phyloP scores from a whole-genome alignment of 352 stramenopile species.

The Globisporangium spinosum region DNA sequence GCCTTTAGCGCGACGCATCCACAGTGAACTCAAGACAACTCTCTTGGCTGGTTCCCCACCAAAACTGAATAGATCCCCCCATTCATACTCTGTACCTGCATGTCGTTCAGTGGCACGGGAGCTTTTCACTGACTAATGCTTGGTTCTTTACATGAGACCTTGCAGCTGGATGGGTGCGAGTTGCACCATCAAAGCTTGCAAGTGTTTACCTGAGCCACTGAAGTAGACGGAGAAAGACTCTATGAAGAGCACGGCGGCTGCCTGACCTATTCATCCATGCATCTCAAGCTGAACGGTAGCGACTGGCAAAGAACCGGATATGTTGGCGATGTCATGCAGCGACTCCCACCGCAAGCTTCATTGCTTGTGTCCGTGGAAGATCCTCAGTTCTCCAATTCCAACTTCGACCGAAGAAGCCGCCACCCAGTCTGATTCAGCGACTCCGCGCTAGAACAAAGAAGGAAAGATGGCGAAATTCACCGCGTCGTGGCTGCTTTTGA shows the following conservation, averaged over 20 bases:
- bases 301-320: background rate
- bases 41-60: background rate
- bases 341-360: background rate
- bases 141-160: conserved; percentile 9
- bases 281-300: background rate
- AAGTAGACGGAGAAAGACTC: background rate
- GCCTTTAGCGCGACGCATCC: background rate
- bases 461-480: conserved; percentile 1
- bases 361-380: background rate
- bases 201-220: background rate
- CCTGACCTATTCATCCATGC: background rate
- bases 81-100: no score
- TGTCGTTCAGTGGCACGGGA: background rate
- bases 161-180: conserved; percentile 12
- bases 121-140: background rate
- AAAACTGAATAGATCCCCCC: conserved; percentile 1
- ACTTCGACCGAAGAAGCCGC: conserved; percentile 1
- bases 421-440: background rate
- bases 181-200: background rate
- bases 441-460: background rate
- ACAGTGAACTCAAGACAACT: background rate
- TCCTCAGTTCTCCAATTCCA: background rate
- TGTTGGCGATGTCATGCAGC: background rate
- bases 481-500: background rate
- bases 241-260: background rate